These are phyloP conservation scores for Aspergillus terreus DNA, from an alignment of 2,329 filamentous ascomycete species.

Conservation along the genomic window DNA sequence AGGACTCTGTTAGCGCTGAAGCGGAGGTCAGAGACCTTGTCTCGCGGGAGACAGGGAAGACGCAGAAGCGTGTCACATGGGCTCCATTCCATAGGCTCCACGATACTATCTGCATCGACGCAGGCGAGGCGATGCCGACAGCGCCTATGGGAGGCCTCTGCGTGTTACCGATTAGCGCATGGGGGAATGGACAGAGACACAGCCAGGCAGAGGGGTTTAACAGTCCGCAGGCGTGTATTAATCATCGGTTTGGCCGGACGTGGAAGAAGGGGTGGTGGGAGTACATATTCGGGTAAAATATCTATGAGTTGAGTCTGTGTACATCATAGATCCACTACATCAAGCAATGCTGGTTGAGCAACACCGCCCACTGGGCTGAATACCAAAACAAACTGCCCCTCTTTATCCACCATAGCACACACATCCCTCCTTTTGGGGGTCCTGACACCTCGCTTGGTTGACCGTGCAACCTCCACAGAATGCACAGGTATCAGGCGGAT, in stretches of 20 bases:
- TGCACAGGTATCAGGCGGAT: no score
- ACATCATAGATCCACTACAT: no score
- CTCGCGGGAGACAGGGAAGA: slow-evolving; percentile 1
- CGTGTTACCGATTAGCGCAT: slow-evolving; percentile 74
- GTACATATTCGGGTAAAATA: slow-evolving; percentile 21
- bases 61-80: slow-evolving; percentile 29
- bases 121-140: slow-evolving; percentile 12
- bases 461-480: no score
- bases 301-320: neutral
- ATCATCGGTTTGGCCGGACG: slow-evolving; percentile 28
- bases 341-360: no score
- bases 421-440: no score
- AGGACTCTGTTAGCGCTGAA: slow-evolving; percentile 21
- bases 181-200: slow-evolving; percentile 35
- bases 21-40: slow-evolving; percentile 19
- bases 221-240: slow-evolving; percentile 28
- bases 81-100: slow-evolving; percentile 28
- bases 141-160: slow-evolving; percentile 69
- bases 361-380: no score
- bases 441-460: no score
- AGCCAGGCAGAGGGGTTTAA: slow-evolving; percentile 25
- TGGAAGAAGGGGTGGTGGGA: slow-evolving; percentile 33
- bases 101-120: slow-evolving; percentile 24
- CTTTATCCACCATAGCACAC: no score
- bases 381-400: no score